phyloP scores from a whole-genome alignment of 2,329 filamentous ascomycete genomes.

The Arthrobotrys musiformis region DNA sequence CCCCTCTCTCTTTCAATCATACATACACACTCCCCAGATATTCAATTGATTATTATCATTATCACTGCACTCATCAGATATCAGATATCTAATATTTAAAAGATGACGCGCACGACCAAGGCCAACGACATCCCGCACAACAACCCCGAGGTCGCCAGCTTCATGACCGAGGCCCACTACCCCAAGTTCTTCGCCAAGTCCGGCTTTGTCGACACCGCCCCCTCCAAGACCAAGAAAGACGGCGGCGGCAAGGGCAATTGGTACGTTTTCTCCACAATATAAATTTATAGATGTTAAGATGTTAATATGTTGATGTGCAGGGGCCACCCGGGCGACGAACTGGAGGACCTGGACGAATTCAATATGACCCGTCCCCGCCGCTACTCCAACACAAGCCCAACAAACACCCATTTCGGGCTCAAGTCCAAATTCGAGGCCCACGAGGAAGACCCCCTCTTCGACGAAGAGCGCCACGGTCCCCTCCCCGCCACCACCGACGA shows the following conservation, averaged over 20 bases:
- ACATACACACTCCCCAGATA: too few species aligned
- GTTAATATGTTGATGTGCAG: conserved; percentile 64
- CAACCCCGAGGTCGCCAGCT: conserved; percentile 81
- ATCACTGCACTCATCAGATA: neutral
- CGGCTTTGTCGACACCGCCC: conserved; percentile 81
- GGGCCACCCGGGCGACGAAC: conserved; percentile 84
- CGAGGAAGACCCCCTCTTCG: conserved; percentile 90
- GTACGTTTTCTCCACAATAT: conserved; percentile 68
- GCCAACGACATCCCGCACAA: conserved; percentile 81
- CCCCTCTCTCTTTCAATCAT: too few species aligned
- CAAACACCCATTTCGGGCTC: conserved; percentile 72
- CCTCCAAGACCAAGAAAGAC: conserved; percentile 96
- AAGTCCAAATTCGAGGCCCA: conserved; percentile 97
- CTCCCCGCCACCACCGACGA: conserved; percentile 28
- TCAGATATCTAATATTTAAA: conserved; percentile 14
- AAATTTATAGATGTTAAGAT: neutral
- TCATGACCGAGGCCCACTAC: conserved; percentile 75
- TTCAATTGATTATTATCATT: too few species aligned
- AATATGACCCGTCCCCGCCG: conserved; percentile 86
- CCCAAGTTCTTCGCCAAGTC: conserved; percentile 94
- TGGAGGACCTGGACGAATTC: conserved; percentile 77
- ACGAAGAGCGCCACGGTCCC: conserved; percentile 80
- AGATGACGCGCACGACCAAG: conserved; percentile 95
- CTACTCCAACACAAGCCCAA: conserved; percentile 88
- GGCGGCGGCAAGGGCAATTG: conserved; percentile 93